Base-by-base conservation (phyloP, 2,329 filamentous ascomycete genomes). In the Aspergillus arachidicola region DNA sequence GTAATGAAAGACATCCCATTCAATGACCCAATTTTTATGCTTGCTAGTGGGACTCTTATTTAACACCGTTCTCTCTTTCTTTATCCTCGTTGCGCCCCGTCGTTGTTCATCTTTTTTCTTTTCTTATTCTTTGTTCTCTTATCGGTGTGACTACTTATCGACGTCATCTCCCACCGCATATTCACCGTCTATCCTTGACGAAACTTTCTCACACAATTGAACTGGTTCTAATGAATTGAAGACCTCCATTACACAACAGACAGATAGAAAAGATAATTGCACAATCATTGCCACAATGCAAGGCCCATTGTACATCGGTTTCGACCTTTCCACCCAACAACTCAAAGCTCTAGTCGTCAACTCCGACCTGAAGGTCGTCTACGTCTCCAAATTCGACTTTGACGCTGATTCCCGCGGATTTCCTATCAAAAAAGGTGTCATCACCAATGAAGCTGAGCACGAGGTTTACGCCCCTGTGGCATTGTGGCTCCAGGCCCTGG, bases 311-410 rank as follows among this genome's bases (percentile, higher is more conserved):
- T 97, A 96, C 76, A 84, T 97, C 73, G 95, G 95, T 64, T 94
- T 98, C 78, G 95, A 99, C 81, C 89, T 98, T 64, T 97, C 94
- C 50, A 98, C 95, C 62, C 95, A 98, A 79, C 94, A 98, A 78
- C 86, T 98, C 62, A 98, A 99, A 86, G 94, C 92, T 69, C 89
- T 98, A 68, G 90, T 95, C 58, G 91, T 98, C 68, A 87, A 90
- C 61, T 92, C 93, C 4, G 86, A 93, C 70, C 88, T 98, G 67
- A 90, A 91, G 71, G 90, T 95, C 57, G 83, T 91, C 19, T 87
- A 92, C 70, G 87, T 96, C 78, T 92, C 93, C 73, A 97, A 96
- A 77, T 94, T 96, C 76, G 94, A 97, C 79, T 98, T 99, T 73
- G 95, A 98, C 78, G 90, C 86, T 68, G 94, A 98, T 79, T 89